These are phyloP conservation scores for Thozetella sp. DNA, from an alignment of 495 filamentous ascomycete species.

Conservation along the genomic window DNA sequence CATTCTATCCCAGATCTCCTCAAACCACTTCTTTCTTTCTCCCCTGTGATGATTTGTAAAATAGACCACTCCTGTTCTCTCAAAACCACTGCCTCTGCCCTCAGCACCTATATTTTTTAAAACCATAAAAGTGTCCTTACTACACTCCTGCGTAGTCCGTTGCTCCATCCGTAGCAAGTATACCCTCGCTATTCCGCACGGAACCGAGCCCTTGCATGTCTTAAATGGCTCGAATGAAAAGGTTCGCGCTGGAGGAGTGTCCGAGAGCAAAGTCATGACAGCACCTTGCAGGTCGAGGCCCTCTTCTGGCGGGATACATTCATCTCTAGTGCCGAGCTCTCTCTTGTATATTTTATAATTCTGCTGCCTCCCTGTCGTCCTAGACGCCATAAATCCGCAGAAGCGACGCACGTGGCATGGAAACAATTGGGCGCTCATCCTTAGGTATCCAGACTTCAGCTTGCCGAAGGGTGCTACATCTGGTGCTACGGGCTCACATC, in stretches of 20 bases:
- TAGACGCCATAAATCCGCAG: not conserved
- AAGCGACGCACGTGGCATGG: not conserved
- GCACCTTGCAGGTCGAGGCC: not conserved
- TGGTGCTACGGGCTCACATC: not conserved
- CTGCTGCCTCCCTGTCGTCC: not conserved
- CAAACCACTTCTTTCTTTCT: not conserved
- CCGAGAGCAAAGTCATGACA: not conserved
- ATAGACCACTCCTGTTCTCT: not conserved
- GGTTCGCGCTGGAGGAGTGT: not conserved
- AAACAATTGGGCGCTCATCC: not conserved
- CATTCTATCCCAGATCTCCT: not conserved
- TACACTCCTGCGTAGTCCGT: not conserved
- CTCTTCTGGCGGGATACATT: not conserved
- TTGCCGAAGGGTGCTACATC: not conserved
- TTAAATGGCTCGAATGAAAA: not conserved
- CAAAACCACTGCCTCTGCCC: not conserved
- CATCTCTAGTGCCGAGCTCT: not conserved
- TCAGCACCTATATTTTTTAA: not conserved
- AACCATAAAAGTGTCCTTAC: not conserved
- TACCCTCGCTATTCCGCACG: not conserved
- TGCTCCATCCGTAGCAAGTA: not conserved
- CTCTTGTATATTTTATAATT: not conserved
- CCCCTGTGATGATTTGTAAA: not conserved
- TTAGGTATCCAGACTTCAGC: not conserved
- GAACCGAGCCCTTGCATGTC: not conserved